Evolutionary conservation across 345 rosid species (phyloP).

Genomic region (Rhodomyrtus tomentosa): DNA sequence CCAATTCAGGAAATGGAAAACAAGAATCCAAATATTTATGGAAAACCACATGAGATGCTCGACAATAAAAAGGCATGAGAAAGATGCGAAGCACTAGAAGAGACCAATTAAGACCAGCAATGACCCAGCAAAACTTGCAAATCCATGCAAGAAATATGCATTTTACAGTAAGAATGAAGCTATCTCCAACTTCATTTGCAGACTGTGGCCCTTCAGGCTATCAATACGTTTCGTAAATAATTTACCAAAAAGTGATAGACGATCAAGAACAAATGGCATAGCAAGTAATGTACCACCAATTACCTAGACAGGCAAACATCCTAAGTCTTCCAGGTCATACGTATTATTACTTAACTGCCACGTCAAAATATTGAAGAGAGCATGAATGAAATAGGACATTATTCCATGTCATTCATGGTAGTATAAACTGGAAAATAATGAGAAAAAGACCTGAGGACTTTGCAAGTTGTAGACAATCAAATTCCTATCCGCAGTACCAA

Average conservation of each 20-base stretch:
- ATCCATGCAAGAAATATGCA: background rate
- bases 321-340: background rate
- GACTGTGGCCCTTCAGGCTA: background rate
- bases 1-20: background rate
- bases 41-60: background rate
- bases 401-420: background rate
- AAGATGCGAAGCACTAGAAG: background rate
- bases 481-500: slow-evolving; percentile 95
- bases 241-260: background rate
- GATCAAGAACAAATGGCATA: background rate
- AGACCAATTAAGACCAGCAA: background rate
- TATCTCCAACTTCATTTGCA: background rate
- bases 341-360: background rate
- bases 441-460: slow-evolving; percentile 69
- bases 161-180: background rate
- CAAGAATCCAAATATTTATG: background rate
- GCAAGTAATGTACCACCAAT: background rate
- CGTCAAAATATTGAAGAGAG: background rate
- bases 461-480: slow-evolving; percentile 73
- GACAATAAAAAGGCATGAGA: background rate
- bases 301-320: background rate
- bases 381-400: background rate
- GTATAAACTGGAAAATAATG: background rate
- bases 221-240: too few relatives aligned
- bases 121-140: background rate